Base-by-base conservation (phyloP, 768 basidiomycete species). In the Podaxis sp. region DNA sequence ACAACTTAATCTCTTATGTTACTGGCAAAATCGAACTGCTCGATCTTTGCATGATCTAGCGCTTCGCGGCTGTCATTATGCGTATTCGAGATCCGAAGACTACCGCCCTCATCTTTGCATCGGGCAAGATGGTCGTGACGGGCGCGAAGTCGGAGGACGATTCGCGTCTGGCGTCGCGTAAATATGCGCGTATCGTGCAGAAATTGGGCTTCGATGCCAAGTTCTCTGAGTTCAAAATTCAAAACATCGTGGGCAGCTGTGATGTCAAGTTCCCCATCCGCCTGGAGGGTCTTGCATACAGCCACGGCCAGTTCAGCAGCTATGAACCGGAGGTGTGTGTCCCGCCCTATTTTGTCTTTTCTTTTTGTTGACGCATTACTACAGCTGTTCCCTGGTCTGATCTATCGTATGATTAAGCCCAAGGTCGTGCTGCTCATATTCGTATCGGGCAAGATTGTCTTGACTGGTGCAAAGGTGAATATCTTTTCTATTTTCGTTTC, bases 41-140 rank as follows among this genome's bases (percentile, higher is more conserved):
- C 78, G 80, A 79, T 82, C 77, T 81, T 80, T 77, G 75, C 79
- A 71, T 78, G 67, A 61, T 79, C 61, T 81, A 99, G 97, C 97
- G 97, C 90, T 99, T 99, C 82, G 97, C 96, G 69, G 97, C 97
- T 64, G 97, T 99, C 69, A 99, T 99, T 80, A 99, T 99, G 97
- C 94, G 97, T 77, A 99, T 99, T 73, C 95, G 97, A 68, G 97
- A 99, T 70, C 97, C 97, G 56, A 99, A 99, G 84, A 99, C 97
- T 64, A 99, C 97, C 57, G 97, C 96, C 24, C 87, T 99, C 69
- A 99, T 99, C 77, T 99, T 99, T 76, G 97, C 97, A 38, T 96
- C 95, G 63, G 97, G 97, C 73, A 99, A 99, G 86, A 99, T 99
- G 93, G 97, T 99, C 75, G 96, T 99, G 63, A 99, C 97, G 44